Evolutionary conservation across 805 yeast species (phyloP), one percentile per base, ranked within the genome.

Genomic region (Saccharomycopsis sp.): DNA sequence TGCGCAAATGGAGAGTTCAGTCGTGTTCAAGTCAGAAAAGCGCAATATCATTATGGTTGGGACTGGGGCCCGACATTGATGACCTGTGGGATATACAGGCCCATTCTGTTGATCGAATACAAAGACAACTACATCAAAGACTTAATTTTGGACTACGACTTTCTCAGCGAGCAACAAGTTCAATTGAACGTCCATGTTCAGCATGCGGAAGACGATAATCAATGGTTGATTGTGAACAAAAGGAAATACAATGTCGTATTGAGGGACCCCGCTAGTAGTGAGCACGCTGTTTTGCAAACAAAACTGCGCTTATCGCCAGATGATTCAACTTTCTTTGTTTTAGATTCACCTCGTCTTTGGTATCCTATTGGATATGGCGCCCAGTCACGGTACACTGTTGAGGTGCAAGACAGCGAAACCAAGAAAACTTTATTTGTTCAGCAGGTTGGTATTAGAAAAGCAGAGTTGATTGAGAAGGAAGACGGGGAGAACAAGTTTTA

Each of bases 1-100:
- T 13, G 30, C 25, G 25, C 43, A 10, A 42, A 42, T 44, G 75
- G 73, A 3, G 73, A 69, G 13, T 44, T 64, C 7, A 53, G 62
- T 35, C 56, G 77, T 29, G 52, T 65, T 40, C 63, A 68, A 39
- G 62, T 65, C 13, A 57, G 77, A 47, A 71, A 71, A 50, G 72
- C 76, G 1, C 76, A 69, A 51, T 70, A 70, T 49, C 73, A 69
- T 45, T 71, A 59, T 49, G 77, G 77, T 2, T 71, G 76, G 77
- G 77, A 71, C 52, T 71, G 77, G 77, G 76, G 75, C 15, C 71
- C 54, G 52, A 38, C 22, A 18, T 17, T 42, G 5, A 32, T 42
- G 26, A 60, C 69, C 3, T 64, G 71, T 51, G 74, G 74, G 8
- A 69, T 69, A 2, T 67, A 59, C 42, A 53, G 56, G 35, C 69